Evolutionary conservation across 2,329 filamentous ascomycete genomes (phyloP).

Genomic region (Emericellopsis cladophorae): DNA sequence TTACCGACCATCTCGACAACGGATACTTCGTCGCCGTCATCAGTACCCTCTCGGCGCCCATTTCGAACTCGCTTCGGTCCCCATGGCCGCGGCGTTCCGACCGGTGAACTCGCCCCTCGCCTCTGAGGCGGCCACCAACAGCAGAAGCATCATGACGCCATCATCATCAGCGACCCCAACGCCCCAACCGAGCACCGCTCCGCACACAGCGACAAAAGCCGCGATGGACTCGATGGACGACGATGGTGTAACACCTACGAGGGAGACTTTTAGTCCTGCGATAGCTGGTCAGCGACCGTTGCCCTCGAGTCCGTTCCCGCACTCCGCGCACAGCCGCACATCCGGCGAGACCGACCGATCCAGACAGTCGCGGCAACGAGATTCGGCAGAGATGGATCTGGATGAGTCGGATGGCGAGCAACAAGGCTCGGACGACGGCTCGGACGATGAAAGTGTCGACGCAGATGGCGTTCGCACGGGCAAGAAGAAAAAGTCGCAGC

Average conservation of each 20-base stretch:
- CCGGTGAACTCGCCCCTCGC: slow-evolving; percentile 27
- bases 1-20: too few relatives aligned
- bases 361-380: slow-evolving; percentile 38
- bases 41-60: background rate
- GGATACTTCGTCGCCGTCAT: background rate
- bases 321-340: background rate
- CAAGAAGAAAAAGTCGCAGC: slow-evolving; percentile 94
- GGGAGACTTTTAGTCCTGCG: slow-evolving; percentile 33
- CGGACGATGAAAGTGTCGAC: slow-evolving; percentile 50
- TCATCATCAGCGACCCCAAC: slow-evolving; percentile 15
- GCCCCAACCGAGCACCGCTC: slow-evolving; percentile 22
- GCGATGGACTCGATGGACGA: slow-evolving; percentile 4
- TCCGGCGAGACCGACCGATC: slow-evolving; percentile 30
- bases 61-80: background rate
- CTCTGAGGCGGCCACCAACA: slow-evolving; percentile 8
- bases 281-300: slow-evolving; percentile 38
- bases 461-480: slow-evolving; percentile 56
- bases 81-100: slow-evolving; percentile 35
- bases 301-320: slow-evolving; percentile 15
- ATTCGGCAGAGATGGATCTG: slow-evolving; percentile 63
- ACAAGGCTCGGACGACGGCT: slow-evolving; percentile 1
- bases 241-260: slow-evolving; percentile 47
- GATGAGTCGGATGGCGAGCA: slow-evolving; percentile 58
- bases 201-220: slow-evolving; percentile 9
- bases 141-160: slow-evolving; percentile 21